Evolutionary conservation across 768 basidiomycete species (phyloP), one percentile per base, ranked within the genome.

Genomic region (Roridomyces roridus): DNA sequence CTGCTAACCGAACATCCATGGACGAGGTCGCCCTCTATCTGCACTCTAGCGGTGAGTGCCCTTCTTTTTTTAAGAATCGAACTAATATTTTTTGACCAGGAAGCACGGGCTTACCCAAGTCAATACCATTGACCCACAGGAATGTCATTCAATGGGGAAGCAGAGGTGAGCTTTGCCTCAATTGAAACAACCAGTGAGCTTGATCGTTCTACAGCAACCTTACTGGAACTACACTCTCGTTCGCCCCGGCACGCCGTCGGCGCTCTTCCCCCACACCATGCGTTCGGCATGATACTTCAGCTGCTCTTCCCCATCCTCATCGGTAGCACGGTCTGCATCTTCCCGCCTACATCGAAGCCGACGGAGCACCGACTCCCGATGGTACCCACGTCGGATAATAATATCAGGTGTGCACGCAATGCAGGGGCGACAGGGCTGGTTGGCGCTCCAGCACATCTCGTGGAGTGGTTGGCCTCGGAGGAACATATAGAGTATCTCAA

Each of bases 241-340:
- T 36, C 58, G 21, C 52, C 58, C 11, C 58, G 51, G 20, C 52
- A 24, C 5, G 58, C 58, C 0, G 47, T 35, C 21, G 58, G 58
- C 12, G 60, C 64, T 12, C 60, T 79, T 15, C 79, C 80, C 6
- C 36, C 76, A 6, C 80, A 80, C 64, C 77, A 81, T 53, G 67
- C 65, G 0, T 55, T 73, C 5, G 77, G 79, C 1, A 29, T 73
- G 10, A 51, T 51, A 11, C 46, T 65, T 1, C 76, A 77, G 34
- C 46, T 80, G 0, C 54, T 76, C 4, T 28, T 58, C 20, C 68
- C 77, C 3, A 28, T 79, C 17, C 69, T 64, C 21, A 49, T 25
- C 25, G 48, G 71, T 6, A 34, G 56, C 1, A 59, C 72, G 6
- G 63, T 71, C 0, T 66, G 58, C 8, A 40, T 80, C 2, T 78